Base-by-base conservation (phyloP, 148 eudicot species). In the Talinum fruticosum region DNA sequence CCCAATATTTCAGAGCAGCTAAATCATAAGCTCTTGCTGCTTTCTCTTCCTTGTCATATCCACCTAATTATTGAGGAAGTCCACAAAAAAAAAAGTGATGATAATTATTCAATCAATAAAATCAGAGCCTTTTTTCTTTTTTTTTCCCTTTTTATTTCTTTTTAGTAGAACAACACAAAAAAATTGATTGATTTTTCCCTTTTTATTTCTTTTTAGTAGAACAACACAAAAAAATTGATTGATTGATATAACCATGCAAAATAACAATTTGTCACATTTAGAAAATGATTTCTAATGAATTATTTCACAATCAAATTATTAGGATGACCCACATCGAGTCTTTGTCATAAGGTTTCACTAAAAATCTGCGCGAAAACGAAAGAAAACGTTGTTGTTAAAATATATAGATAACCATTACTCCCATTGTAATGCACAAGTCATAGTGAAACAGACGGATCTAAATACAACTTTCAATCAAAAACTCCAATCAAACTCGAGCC, bases 1-100 rank as follows among this genome's bases (percentile, higher is more conserved):
- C 97, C 97, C 97, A 92, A 81, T 92, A 92, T 82, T 92, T 92
- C 49, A 92, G 90, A 68, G 97, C 97, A 34, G 97, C 97, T 78
- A 92, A 88, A 84, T 92, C 97, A 79, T 92, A 92, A 78, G 97
- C 91, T 80, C 93, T 80, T 72, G 97, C 97, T 49, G 97, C 97
- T 79, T 87, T 90, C 64, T 92, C 97, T 86, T 92, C 97, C 78
- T 90, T 92, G 76, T 92, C 97, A 90, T 92, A 92, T 66, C 97
- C 97, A 69, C 97, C 97, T 92, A 71, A 29, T 76, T 41, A 36
- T 75, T 28, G 29, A 10, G 29, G 38, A 32, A 21, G 66, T 6
- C 41, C 10, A 45, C 6, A 57, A 36, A 70, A 59, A 41, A 62
- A 38, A 10, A 35, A 69, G 73, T 64, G 61, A 44, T 2, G 41